Conservation (phyloP, 2,329 filamentous ascomycete species). For the Aspergillus sp. region DNA sequence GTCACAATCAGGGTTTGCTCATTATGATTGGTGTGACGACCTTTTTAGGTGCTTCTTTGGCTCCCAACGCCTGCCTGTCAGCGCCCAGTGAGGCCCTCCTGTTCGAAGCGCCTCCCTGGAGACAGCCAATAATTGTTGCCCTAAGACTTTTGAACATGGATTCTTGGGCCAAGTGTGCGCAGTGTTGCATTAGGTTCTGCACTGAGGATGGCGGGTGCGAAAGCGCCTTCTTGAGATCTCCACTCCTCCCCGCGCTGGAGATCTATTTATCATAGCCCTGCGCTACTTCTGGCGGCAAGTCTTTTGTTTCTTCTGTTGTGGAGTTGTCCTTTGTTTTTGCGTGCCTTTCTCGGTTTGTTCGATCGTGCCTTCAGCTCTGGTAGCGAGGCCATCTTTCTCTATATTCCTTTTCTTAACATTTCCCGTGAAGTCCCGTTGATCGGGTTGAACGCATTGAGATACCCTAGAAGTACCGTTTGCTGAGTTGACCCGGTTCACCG, state of each 20-base stretch:
- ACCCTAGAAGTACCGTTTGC: slow-evolving; percentile 24
- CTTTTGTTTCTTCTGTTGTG: slow-evolving; percentile 20
- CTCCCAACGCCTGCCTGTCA: slow-evolving; percentile 14
- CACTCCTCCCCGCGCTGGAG: slow-evolving; percentile 7
- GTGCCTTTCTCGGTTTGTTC: slow-evolving; percentile 22
- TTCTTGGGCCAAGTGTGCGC: slow-evolving; percentile 25
- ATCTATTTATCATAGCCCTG: slow-evolving; percentile 32
- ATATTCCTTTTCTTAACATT: slow-evolving; percentile 10
- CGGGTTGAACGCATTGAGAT: slow-evolving; percentile 32
- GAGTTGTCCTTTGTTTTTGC: slow-evolving; percentile 29
- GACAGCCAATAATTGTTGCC: slow-evolving; percentile 20
- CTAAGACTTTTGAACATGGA: slow-evolving; percentile 9
- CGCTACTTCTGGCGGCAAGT: slow-evolving; percentile 22
- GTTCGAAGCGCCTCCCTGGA: slow-evolving; percentile 20
- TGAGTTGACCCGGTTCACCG: slow-evolving; percentile 10
- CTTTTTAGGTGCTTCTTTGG: slow-evolving; percentile 1
- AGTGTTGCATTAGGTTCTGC: slow-evolving; percentile 36
- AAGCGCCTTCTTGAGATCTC: slow-evolving; percentile 19
- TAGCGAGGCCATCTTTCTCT: slow-evolving; percentile 30
- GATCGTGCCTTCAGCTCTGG: slow-evolving; percentile 34
- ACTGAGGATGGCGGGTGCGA: slow-evolving; percentile 16
- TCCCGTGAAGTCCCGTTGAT: slow-evolving; percentile 28
- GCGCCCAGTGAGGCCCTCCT: slow-evolving; percentile 8
- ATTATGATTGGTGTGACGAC: slow-evolving; percentile 18
- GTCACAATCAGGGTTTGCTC: not conserved